Base-by-base conservation (phyloP, 2,329 filamentous ascomycete species). In the Pestalotiopsis sp. region DNA sequence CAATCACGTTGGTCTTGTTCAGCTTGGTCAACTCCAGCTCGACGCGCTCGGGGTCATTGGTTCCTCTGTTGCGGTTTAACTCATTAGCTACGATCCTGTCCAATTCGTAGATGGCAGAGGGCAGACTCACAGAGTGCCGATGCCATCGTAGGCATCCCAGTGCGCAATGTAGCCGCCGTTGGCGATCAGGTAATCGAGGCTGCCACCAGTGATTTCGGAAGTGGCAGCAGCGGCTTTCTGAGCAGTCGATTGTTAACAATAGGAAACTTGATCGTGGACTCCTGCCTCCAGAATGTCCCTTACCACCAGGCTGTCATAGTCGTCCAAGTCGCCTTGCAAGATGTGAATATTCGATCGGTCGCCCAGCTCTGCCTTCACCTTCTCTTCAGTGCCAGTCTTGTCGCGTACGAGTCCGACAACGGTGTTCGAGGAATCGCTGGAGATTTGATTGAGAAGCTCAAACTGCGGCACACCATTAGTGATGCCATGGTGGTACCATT, bases 171-270 rank as follows among this genome's bases (percentile, higher is more conserved):
- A 72, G 2, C 74, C 86, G 1, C 79, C 86, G 65, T 89, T 89
- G 65, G 82, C 83, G 36, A 89, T 84, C 4, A 89, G 74, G 69
- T 85, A 85, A 74, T 89, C 87, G 5, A 89, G 69, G 62, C 76
- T 75, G 9, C 80, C 80, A 3, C 77, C 77, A 0, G 79, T 80
- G 20, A 81, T 78, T n/a, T 74, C 72, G 14, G 78, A 70, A 6
- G 75, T 72, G 13, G 73, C 69, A 25, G 74, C 72, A 2, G 69
- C 75, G 2, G 77, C 74, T 70, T 72, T 71, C 75, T 57, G n/a
- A 25, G 13, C 1, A 57, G n/a, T 4, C 23, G 12, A 14, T 11
- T 20, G 52, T 57, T 25, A 57, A n/a, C 13, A 25, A 20, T 3
- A 17, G 23, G n/a, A 25, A 2, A 13, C 1, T 5, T 4, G 4